Evolutionary conservation across 495 filamentous ascomycete species (phyloP).

Genomic region (Amniculicola lignicola): DNA sequence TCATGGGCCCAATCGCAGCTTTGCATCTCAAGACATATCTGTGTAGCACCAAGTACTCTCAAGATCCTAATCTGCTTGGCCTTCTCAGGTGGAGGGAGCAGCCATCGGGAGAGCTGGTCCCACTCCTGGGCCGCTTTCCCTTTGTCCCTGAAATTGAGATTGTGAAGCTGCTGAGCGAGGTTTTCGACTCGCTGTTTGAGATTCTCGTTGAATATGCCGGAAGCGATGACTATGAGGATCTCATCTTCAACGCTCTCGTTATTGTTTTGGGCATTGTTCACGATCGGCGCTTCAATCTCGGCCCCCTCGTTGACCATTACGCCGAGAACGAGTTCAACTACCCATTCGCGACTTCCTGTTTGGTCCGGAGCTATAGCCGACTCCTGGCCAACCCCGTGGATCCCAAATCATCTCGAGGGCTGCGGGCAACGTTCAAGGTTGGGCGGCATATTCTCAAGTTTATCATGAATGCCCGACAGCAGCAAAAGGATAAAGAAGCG

Average conservation of each 20-base stretch:
- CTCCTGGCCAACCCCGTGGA: slow-evolving; percentile 76
- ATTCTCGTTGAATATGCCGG: slow-evolving; percentile 85
- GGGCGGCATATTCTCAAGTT: slow-evolving; percentile 90
- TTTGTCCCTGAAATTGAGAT: slow-evolving; percentile 98
- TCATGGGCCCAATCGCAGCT: slow-evolving; percentile 71
- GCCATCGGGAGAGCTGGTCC: slow-evolving; percentile 62
- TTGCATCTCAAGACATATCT: slow-evolving; percentile 81
- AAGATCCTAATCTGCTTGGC: slow-evolving; percentile 82
- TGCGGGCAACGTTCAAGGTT: slow-evolving; percentile 93
- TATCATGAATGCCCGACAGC: slow-evolving; percentile 82
- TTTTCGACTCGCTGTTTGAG: slow-evolving; percentile 88
- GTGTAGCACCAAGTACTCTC: slow-evolving; percentile 92
- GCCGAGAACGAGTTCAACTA: slow-evolving; percentile 89
- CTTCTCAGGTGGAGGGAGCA: slow-evolving; percentile 83
- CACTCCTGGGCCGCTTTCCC: slow-evolving; percentile 73
- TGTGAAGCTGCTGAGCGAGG: slow-evolving; percentile 84
- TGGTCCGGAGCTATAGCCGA: slow-evolving; percentile 80
- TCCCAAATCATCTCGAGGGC: slow-evolving; percentile 71
- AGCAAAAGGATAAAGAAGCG: slow-evolving; percentile 84
- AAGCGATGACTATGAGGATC: slow-evolving; percentile 86
- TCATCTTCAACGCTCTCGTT: slow-evolving; percentile 86
- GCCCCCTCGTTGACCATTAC: slow-evolving; percentile 86
- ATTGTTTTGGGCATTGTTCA: slow-evolving; percentile 89
- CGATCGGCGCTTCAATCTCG: slow-evolving; percentile 88
- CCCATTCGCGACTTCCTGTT: slow-evolving; percentile 87